Base-by-base conservation (phyloP, 1,284 basidiomycete genomes). In the Tremellales sp. region DNA sequence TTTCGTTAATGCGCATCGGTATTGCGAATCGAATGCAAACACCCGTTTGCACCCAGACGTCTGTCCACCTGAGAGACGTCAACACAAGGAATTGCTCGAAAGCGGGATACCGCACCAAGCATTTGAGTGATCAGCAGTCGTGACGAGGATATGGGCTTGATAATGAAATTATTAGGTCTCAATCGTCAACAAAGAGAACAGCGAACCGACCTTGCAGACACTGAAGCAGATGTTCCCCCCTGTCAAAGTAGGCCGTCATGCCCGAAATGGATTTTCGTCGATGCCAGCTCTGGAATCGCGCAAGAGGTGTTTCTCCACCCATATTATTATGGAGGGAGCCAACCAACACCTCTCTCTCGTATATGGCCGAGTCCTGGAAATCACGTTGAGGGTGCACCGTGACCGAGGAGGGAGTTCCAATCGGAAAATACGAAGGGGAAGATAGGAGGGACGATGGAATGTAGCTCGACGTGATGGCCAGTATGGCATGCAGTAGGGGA, bases 231-330 rank as follows among this genome's bases (percentile, higher is more conserved):
- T 57, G 54, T 21, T 54, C 41, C 5, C 63, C 65, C 4, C 43
- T 27, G 33, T 62, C 60, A 35, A 68, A 47, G 13, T 50, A 45
- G 5, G 43, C 37, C 5, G 53, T 38, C 27, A 64, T 43, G 2
- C 39, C 45, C 28, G 62, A 54, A 26, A 65, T 56, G 5, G 60
- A 54, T 41, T 66, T 68, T 8, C 66, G 51, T 16, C 68, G 51
- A 36, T 71, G 68, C 66, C 66, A 71, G 26, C 64, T 42, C 49
- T 68, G 64, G 40, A 69, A 71, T n/a, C 60, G 48, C 4, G 57
- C 58, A n/a, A 61, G 43, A 2, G 64, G 54, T 2, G 45, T 39
- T 16, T 18, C n/a, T 13, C n/a, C n/a, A n/a, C n/a, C n/a, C n/a
- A n/a, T n/a, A 36, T 36, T 16, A 18, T 16, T 21, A 16, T 21